Conservation (phyloP, 441 rosid genomes). For the Gossypium gossypioides region DNA sequence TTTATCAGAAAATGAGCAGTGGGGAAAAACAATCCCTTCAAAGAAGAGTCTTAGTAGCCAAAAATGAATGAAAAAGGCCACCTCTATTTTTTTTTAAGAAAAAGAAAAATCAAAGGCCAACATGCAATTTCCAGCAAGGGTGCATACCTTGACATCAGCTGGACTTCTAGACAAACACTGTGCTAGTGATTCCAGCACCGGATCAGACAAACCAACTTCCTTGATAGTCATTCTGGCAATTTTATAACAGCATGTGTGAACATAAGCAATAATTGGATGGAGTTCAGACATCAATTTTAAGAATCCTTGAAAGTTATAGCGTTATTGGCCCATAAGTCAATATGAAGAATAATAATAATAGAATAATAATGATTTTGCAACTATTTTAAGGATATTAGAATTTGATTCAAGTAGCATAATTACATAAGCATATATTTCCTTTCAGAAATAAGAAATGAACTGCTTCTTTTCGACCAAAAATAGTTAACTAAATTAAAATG, state of each 20-base stretch:
- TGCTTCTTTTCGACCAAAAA: not conserved
- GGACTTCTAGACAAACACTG: constrained; percentile 57
- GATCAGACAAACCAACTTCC: constrained; percentile 58
- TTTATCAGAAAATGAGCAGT: constrained; percentile 22
- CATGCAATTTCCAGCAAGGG: constrained; percentile 3
- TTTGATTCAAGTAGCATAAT: not conserved
- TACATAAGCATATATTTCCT: not conserved
- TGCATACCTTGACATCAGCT: constrained; percentile 70
- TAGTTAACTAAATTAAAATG: not conserved
- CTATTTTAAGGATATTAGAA: not conserved
- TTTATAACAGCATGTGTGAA: constrained; percentile 17
- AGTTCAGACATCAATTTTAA: not conserved
- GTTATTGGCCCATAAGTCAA: not conserved
- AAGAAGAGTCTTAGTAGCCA: not conserved
- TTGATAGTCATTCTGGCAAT: constrained; percentile 64
- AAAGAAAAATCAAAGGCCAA: not conserved
- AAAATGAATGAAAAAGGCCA: not conserved
- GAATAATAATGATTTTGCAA: not conserved
- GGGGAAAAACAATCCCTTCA: not conserved
- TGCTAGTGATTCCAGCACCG: constrained; percentile 58
- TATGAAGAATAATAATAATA: not conserved
- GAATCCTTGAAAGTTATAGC: not conserved
- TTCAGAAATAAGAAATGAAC: not conserved
- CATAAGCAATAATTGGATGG: constrained; percentile 1
- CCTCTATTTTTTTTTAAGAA: not conserved